Evolutionary conservation across 495 filamentous ascomycete genomes (phyloP).

Genomic region (Margaritispora aquatica): DNA sequence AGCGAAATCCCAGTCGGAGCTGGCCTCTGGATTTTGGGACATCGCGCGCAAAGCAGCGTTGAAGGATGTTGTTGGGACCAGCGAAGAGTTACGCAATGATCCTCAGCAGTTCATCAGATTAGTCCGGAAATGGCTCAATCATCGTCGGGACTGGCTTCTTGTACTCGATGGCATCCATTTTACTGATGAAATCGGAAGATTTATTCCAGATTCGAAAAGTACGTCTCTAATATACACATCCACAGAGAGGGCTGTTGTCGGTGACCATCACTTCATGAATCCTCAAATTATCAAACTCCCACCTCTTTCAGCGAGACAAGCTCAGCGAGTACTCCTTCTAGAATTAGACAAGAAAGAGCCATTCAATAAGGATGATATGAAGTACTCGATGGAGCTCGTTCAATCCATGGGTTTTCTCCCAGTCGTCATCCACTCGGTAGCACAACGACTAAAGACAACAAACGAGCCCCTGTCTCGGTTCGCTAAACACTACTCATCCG

Average conservation of each 20-base stretch:
- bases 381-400: slow-evolving; percentile 59
- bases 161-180: slow-evolving; percentile 72
- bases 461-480: slow-evolving; percentile 65
- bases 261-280: slow-evolving; percentile 64
- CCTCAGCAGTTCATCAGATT: slow-evolving; percentile 48
- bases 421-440: slow-evolving; percentile 72
- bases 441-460: slow-evolving; percentile 65
- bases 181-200: slow-evolving; percentile 53
- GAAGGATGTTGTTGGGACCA: slow-evolving; percentile 27
- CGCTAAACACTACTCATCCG: slow-evolving; percentile 59
- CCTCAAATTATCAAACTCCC: slow-evolving; percentile 64
- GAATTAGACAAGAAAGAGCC: slow-evolving; percentile 52
- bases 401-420: slow-evolving; percentile 65
- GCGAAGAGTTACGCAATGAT: slow-evolving; percentile 36
- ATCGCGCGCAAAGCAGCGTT: slow-evolving; percentile 63
- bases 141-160: slow-evolving; percentile 65
- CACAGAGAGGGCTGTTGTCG: slow-evolving; percentile 57
- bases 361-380: slow-evolving; percentile 50
- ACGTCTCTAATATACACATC: slow-evolving; percentile 76
- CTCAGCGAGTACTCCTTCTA: slow-evolving; percentile 38
- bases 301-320: slow-evolving; percentile 44
- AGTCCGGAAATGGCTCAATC: slow-evolving; percentile 66
- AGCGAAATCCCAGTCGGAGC: slow-evolving; percentile 56
- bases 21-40: slow-evolving; percentile 65
- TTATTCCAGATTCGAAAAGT: slow-evolving; percentile 62